A percentile compares a stretch with the other conserved stretches of the same genome.
phyloP scores from a whole-genome alignment of 108 stramenopile genomes.

The Nannochloropsis salina region DNA sequence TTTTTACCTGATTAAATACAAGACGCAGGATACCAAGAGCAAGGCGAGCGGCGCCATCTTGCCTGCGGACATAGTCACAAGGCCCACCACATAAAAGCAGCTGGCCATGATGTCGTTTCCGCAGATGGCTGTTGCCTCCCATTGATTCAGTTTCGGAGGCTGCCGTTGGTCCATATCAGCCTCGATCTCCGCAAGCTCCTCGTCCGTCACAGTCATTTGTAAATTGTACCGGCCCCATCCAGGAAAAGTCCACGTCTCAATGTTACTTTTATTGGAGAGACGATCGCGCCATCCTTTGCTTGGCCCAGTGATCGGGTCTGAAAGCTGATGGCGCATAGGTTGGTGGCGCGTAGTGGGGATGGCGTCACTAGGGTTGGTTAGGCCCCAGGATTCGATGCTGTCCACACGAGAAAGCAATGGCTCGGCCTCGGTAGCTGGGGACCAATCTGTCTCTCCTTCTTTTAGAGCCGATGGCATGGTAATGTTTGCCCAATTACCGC shows the following conservation, averaged over 20 bases:
- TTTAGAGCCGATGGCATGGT: too few species aligned
- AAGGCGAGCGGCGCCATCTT: constrained; percentile 64
- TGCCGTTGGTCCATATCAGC: constrained; percentile 20
- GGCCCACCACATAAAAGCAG: constrained; percentile 59
- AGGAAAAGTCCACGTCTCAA: neutral
- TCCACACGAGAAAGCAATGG: neutral
- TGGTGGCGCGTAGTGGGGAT: neutral
- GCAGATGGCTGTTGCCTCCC: constrained; percentile 63
- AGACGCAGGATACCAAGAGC: constrained; percentile 56
- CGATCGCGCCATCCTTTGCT: neutral
- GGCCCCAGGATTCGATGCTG: neutral
- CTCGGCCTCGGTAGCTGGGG: neutral
- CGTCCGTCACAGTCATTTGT: neutral
- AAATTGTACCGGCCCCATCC: neutral
- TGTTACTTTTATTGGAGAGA: neutral
- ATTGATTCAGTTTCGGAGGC: constrained; percentile 53
- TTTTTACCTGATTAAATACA: constrained; percentile 59
- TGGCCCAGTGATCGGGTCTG: neutral
- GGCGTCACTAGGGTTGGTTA: neutral
- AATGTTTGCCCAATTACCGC: too few species aligned
- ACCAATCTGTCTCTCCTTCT: too few species aligned
- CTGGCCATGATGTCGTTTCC: constrained; percentile 64
- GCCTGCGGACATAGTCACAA: constrained; percentile 58
- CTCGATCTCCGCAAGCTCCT: constrained; percentile 20
- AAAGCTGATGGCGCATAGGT: neutral